Evolutionary conservation across 371 early-diverging fungal genomes (phyloP).

Genomic region (Mucor indicus): DNA sequence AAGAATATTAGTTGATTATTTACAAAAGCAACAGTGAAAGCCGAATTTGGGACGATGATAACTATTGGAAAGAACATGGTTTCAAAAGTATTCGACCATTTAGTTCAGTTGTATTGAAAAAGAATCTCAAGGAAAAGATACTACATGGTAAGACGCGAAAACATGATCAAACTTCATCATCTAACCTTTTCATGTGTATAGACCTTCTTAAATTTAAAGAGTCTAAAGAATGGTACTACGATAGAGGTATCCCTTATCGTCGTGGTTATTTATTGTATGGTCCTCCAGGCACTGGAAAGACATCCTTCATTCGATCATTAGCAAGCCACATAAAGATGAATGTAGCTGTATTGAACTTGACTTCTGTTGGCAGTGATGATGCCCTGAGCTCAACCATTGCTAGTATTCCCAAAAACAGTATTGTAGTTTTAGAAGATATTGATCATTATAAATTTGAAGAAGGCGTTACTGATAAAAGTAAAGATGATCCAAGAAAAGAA

Average conservation of each 20-base stretch:
- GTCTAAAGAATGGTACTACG: constrained; percentile 71
- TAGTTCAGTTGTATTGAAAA: constrained; percentile 34
- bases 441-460: constrained; percentile 41
- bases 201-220: constrained; percentile 35
- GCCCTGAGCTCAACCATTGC: constrained; percentile 21
- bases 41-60: constrained; percentile 22
- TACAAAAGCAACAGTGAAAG: constrained; percentile 27
- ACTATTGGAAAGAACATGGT: constrained; percentile 20
- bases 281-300: constrained; percentile 72
- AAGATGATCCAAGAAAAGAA: too few relatives aligned
- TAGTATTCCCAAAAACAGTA: constrained; percentile 31
- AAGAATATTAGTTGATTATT: too few relatives aligned
- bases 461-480: too few relatives aligned
- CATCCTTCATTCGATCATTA: constrained; percentile 60
- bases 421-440: constrained; percentile 48
- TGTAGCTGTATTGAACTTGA: constrained; percentile 38
- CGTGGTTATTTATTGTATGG: constrained; percentile 79
- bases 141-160: too few relatives aligned
- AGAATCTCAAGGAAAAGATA: constrained; percentile 35
- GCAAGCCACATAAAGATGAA: constrained; percentile 48
- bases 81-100: constrained; percentile 31
- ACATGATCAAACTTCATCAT: too few relatives aligned
- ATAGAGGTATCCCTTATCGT: constrained; percentile 91
- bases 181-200: too few relatives aligned
- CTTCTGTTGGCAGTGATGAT: constrained; percentile 30